Evolutionary conservation across 2,329 filamentous ascomycete species (phyloP).

Genomic region (Xylariales sp.): DNA sequence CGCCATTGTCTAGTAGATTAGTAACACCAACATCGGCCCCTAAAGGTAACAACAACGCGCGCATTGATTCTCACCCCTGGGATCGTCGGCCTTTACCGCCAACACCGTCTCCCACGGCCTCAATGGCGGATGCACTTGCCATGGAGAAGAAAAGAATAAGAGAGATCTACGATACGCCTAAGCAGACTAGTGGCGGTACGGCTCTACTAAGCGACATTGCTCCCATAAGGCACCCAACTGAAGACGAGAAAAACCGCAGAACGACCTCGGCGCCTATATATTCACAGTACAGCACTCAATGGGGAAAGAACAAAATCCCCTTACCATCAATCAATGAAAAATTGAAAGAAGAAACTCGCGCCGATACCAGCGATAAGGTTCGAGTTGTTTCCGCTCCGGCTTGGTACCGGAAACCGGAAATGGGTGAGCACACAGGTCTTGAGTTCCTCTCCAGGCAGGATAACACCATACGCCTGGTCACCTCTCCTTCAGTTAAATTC

Average conservation of each 20-base stretch:
- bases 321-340: constrained; percentile 63
- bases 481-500: constrained; percentile 56
- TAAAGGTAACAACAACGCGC: constrained; percentile 24
- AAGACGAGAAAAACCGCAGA: constrained; percentile 56
- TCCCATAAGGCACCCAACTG: constrained; percentile 30
- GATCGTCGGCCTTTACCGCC: constrained; percentile 64
- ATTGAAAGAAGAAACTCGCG: constrained; percentile 42
- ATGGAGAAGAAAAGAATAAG: constrained; percentile 40
- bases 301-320: constrained; percentile 52
- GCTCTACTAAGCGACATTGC: constrained; percentile 39
- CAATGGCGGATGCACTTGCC: constrained; percentile 43
- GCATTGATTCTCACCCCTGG: constrained; percentile 50
- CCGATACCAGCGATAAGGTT: constrained; percentile 48
- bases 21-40: constrained; percentile 36
- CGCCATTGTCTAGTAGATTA: constrained; percentile 19
- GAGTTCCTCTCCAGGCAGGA: constrained; percentile 60
- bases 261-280: constrained; percentile 64
- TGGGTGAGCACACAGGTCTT: constrained; percentile 53
- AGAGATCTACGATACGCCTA: constrained; percentile 28
- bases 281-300: constrained; percentile 53
- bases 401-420: constrained; percentile 33
- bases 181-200: constrained; percentile 32
- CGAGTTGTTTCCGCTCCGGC: constrained; percentile 61
- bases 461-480: constrained; percentile 67
- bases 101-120: constrained; percentile 54